Conservation (phyloP, 169 alveolate genomes). For the Fabrea salina region DNA sequence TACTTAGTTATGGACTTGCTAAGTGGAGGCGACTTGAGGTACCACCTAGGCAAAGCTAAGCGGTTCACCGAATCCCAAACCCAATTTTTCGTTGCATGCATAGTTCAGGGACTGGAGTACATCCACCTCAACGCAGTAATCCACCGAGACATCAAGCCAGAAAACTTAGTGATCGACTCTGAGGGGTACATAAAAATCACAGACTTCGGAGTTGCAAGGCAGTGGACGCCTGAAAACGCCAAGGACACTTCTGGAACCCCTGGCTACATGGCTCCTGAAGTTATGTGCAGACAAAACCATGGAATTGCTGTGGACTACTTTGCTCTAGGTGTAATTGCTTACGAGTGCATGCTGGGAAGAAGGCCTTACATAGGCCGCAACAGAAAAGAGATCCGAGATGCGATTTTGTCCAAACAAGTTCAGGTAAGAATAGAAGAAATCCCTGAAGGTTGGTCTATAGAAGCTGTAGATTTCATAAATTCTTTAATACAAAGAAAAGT, state of each 20-base stretch:
- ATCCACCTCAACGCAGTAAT: constrained; percentile 57
- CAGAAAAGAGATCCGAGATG: constrained; percentile 58
- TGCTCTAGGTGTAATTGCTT: constrained; percentile 73
- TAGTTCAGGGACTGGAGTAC: constrained; percentile 53
- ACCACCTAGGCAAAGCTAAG: constrained; percentile 45
- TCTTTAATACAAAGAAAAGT: constrained; percentile 75
- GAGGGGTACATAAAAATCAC: constrained; percentile 57
- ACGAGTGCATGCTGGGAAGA: constrained; percentile 69
- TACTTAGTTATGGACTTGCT: constrained; percentile 60
- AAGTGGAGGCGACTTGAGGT: constrained; percentile 63
- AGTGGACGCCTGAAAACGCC: constrained; percentile 51
- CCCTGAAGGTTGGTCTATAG: constrained; percentile 49
- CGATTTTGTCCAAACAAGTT: constrained; percentile 51
- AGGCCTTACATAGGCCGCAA: constrained; percentile 78
- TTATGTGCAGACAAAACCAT: constrained; percentile 68
- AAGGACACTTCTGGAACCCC: constrained; percentile 77
- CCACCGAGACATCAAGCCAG: constrained; percentile 77
- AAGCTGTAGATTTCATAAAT: constrained; percentile 62
- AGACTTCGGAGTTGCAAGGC: constrained; percentile 69
- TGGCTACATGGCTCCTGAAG: constrained; percentile 82
- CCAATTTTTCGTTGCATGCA: constrained; percentile 64
- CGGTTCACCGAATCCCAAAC: constrained; percentile 56
- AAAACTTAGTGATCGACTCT: constrained; percentile 61
- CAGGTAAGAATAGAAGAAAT: constrained; percentile 46
- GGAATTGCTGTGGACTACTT: constrained; percentile 61